Base-by-base conservation (phyloP, 192 early-diverging fungal genomes). In the Backusella macrospora region DNA sequence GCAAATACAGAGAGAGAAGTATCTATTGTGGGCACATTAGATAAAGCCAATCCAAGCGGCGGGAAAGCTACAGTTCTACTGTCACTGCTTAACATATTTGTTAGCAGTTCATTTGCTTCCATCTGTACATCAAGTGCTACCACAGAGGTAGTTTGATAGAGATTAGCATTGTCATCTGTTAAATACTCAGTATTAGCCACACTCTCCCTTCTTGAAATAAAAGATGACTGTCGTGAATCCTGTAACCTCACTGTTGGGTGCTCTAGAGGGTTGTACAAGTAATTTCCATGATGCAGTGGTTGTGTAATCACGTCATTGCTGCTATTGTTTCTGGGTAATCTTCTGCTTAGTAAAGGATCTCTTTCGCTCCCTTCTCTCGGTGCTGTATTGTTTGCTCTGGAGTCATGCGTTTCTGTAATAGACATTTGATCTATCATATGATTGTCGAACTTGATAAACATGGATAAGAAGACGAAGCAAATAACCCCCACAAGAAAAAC, bases 1-100 rank as follows among this genome's bases (percentile, higher is more conserved):
- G 73, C 46, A 34, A 80, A 65, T 6, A 63, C 68, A 40, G 75
- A 69, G 2, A 73, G 37, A 3, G 80, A 66, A 38, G 80, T 71
- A 52, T 74, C 73, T 62, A 78, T 47, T 18, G 75, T 70, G 1
- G 75, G 75, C 21, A 77, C 71, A 16, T 65, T 70, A 55, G 75
- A 77, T 42, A 77, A 48, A 38, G 69, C 75, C 13, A 77, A 65
- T 14, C 75, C 80, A 67, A 77, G 76, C 6, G 77, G 55, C 34
- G 76, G 72, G 16, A 81, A 73, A 40, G 42, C 62, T 68, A 74
- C 55, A 34, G 65, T 40, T 66, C 37, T 38, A 9, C n/a, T 66
- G 39, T 66, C n/a, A 43, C 38, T 42, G 37, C 37, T 66, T 2
- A 21, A 26, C 21, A 59, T 26, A 9, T 77, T 62, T 16, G 70